Conservation (phyloP, 805 yeast species). For the Candida germanica region DNA sequence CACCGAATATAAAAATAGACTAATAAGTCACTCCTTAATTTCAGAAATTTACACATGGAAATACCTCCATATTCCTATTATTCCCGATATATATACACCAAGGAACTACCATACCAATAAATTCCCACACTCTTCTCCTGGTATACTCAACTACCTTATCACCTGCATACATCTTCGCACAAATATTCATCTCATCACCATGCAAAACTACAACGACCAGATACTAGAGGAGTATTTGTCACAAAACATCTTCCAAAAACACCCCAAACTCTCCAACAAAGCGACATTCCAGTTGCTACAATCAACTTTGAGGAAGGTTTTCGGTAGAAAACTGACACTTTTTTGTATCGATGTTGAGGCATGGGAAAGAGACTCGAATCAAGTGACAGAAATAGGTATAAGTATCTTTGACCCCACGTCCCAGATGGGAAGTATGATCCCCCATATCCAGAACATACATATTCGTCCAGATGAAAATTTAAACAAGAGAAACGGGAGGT, state of each 20-base stretch:
- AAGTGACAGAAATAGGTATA: constrained; percentile 57
- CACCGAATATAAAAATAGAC: too few species aligned
- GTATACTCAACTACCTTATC: too few species aligned
- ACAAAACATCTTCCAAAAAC: constrained; percentile 5
- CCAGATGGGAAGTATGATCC: constrained; percentile 37
- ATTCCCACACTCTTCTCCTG: too few species aligned
- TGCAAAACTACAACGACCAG: too few species aligned
- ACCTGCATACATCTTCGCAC: too few species aligned
- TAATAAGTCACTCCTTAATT: too few species aligned
- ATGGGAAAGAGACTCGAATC: constrained; percentile 40
- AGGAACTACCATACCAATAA: too few species aligned
- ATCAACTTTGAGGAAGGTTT: constrained; percentile 15
- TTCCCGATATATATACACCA: too few species aligned
- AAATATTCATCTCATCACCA: too few species aligned
- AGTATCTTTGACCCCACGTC: constrained; percentile 53
- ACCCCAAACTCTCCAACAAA: constrained; percentile 9
- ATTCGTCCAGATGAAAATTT: constrained; percentile 45
- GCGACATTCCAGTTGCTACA: constrained; percentile 5
- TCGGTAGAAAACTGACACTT: constrained; percentile 25
- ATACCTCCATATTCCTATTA: too few species aligned
- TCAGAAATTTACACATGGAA: too few species aligned
- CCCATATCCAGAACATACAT: constrained; percentile 39
- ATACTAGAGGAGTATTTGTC: constrained; percentile 7
- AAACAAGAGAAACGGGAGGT: constrained; percentile 47
- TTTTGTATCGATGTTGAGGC: constrained; percentile 58